phyloP scores from a whole-genome alignment of 352 stramenopile genomes.

The Lagenidium sp. region DNA sequence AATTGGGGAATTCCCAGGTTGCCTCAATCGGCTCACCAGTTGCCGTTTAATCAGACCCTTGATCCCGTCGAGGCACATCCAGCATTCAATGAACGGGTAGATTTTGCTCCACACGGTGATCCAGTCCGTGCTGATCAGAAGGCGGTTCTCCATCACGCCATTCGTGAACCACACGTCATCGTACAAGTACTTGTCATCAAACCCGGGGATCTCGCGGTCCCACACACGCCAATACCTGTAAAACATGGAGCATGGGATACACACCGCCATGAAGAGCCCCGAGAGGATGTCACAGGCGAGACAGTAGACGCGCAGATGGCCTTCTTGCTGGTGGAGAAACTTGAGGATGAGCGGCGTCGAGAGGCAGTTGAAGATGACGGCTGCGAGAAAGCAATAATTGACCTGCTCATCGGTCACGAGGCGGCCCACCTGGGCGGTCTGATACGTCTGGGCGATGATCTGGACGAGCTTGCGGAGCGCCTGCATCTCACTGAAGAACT shows the following conservation, averaged over 20 bases:
- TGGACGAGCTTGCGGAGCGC: slow-evolving; percentile 1
- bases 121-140: background rate
- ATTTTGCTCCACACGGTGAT: background rate
- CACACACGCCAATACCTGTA: background rate
- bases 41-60: background rate
- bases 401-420: background rate
- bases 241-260: background rate
- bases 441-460: background rate
- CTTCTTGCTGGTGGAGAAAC: background rate
- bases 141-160: background rate
- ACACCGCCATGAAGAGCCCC: background rate
- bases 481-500: background rate
- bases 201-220: background rate
- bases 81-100: slow-evolving; percentile 1
- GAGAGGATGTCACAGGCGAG: background rate
- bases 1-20: too few species aligned
- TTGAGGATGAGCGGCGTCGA: background rate
- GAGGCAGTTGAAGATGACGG: slow-evolving; percentile 2
- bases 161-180: slow-evolving; percentile 14
- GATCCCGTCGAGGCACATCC: background rate
- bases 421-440: background rate
- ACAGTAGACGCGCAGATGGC: background rate
- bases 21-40: too few species aligned
- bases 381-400: background rate
- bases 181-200: slow-evolving; percentile 7